A percentile compares a stretch with the other conserved stretches of the same genome.
Conservation (phyloP, 1,284 basidiomycete genomes). For the Leccinum griseonigrum region DNA sequence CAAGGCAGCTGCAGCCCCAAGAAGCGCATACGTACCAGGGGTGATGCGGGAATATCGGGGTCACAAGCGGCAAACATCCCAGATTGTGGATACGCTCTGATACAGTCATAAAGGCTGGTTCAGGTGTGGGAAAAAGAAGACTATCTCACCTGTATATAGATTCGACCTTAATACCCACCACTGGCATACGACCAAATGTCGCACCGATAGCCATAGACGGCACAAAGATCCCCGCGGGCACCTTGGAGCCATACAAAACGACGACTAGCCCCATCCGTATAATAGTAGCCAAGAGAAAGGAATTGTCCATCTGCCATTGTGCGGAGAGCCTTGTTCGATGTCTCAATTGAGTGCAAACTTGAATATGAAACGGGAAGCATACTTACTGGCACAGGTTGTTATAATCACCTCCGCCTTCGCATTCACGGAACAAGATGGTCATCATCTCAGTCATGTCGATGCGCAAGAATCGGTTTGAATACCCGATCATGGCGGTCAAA, state of each 20-base stretch:
- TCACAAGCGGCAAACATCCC: conserved; percentile 89
- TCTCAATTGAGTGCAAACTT: conserved; percentile 13
- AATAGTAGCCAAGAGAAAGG: conserved; percentile 88
- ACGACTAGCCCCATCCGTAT: conserved; percentile 87
- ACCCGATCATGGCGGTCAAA: conserved; percentile 89
- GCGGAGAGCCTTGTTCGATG: conserved; percentile 62
- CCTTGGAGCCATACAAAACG: conserved; percentile 93
- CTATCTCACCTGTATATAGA: conserved; percentile 78
- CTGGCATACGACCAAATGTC: conserved; percentile 82
- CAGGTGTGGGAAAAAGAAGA: not conserved
- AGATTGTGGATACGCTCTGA: conserved; percentile 76
- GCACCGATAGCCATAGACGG: conserved; percentile 98
- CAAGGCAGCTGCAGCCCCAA: conserved; percentile 93
- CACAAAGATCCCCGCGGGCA: conserved; percentile 97
- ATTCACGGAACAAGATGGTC: conserved; percentile 96
- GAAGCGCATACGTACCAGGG: conserved; percentile 94
- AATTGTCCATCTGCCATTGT: conserved; percentile 96
- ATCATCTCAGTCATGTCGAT: conserved; percentile 99
- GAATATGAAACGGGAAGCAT: conserved; percentile 1
- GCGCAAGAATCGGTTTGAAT: conserved; percentile 92
- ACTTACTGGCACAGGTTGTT: conserved; percentile 93
- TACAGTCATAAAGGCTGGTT: not conserved
- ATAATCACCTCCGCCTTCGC: conserved; percentile 91
- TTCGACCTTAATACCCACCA: conserved; percentile 91
- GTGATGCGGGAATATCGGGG: conserved; percentile 94